phyloP scores from a whole-genome alignment of 2,329 filamentous ascomycete genomes.

The Whalleya microplaca region DNA sequence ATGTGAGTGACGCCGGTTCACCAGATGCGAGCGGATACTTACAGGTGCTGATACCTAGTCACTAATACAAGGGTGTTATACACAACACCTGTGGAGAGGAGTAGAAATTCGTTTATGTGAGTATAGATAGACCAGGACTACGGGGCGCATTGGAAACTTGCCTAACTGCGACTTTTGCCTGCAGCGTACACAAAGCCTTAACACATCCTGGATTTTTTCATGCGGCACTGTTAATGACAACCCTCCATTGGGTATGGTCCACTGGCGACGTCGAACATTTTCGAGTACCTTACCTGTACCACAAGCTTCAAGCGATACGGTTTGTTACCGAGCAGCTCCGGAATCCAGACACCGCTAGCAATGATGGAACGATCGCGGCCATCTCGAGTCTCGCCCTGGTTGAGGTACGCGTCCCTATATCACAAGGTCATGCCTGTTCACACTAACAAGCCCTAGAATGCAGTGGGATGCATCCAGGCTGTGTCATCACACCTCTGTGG shows the following conservation, averaged over 20 bases:
- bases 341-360: conserved; percentile 41
- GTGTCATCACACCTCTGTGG: conserved; percentile 48
- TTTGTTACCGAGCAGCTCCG: conserved; percentile 49
- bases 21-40: conserved; percentile 20
- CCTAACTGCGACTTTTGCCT: conserved; percentile 15
- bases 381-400: conserved; percentile 49
- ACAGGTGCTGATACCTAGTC: conserved; percentile 36
- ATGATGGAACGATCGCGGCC: conserved; percentile 48
- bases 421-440: neutral
- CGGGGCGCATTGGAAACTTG: conserved; percentile 2
- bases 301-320: conserved; percentile 51
- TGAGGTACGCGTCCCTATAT: conserved; percentile 40
- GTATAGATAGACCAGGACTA: conserved; percentile 11
- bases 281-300: conserved; percentile 49
- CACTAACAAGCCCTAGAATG: conserved; percentile 40
- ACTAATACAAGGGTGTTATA: conserved; percentile 47
- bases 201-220: conserved; percentile 50
- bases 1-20: conserved; percentile 34
- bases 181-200: conserved; percentile 47
- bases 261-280: conserved; percentile 50
- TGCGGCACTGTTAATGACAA: conserved; percentile 49
- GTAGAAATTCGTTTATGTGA: conserved; percentile 40
- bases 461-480: conserved; percentile 47
- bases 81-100: conserved; percentile 43
- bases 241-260: conserved; percentile 51